Conservation (phyloP, 805 yeast genomes). For the Suhomyces canberraensis region DNA sequence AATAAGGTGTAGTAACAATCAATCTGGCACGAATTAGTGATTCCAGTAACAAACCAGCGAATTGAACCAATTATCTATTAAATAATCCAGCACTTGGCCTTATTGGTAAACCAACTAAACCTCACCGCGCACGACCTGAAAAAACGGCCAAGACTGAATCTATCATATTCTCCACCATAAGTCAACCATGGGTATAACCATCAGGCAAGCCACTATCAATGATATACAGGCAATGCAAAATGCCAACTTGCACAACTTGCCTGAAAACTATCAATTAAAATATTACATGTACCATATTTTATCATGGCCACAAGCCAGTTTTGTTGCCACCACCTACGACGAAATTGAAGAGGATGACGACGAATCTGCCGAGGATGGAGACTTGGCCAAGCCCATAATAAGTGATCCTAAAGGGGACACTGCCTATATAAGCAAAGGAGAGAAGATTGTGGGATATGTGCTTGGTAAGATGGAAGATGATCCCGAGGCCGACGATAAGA, state of each 20-base stretch:
- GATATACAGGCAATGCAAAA: constrained; percentile 96
- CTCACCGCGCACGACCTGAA: constrained; percentile 1
- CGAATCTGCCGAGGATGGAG: constrained; percentile 25
- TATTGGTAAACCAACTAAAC: too few species aligned
- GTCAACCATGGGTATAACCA: constrained; percentile 76
- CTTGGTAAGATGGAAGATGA: constrained; percentile 97
- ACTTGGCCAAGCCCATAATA: constrained; percentile 9
- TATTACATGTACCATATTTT: constrained; percentile 91
- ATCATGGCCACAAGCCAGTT: constrained; percentile 97
- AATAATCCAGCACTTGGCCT: too few species aligned
- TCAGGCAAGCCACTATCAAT: constrained; percentile 79
- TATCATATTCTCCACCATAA: too few species aligned
- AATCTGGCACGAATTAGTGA: too few species aligned
- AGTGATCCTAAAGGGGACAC: constrained; percentile 55
- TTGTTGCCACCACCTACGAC: constrained; percentile 84
- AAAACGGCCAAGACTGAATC: background rate
- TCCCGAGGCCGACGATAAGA: constrained; percentile 66
- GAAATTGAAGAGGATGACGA: constrained; percentile 13
- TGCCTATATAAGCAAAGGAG: constrained; percentile 63
- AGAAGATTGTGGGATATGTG: constrained; percentile 92
- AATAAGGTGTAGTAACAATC: too few species aligned
- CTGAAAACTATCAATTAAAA: constrained; percentile 90
- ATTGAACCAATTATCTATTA: too few species aligned
- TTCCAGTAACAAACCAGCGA: too few species aligned
- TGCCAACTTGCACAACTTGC: constrained; percentile 86